Base-by-base conservation (phyloP, 1,284 basidiomycete species). In the Puccinia polysora region DNA sequence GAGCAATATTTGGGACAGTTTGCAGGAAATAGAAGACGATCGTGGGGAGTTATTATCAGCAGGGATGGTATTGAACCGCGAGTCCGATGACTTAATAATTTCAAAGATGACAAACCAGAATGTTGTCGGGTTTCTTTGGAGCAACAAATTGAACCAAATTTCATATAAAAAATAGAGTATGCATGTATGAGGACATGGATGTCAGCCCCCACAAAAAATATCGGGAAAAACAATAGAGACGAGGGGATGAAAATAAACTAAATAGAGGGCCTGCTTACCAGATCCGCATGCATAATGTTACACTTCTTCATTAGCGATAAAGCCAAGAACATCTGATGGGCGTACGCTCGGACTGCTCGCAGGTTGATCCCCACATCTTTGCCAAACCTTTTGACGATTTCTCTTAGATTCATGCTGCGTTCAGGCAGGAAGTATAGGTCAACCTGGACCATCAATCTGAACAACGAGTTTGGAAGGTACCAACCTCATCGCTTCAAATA, bases 351-450 rank as follows among this genome's bases (percentile, higher is more conserved):
- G n/a, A 99, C 96, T 36, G 96, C 96, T 75, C 88, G 86, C 79
- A 97, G 88, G 78, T 97, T 97, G 53, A 99, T 83, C 5, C 96
- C 96, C 63, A 99, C 88, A 77, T 98, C 93, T 80, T 97, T 97
- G 67, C 96, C 96, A 79, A 97, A 98, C n/a, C 93, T 87, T 80
- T 97, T 97, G 71, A 98, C 89, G 23, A 98, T 91, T 74, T 98
- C 95, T 74, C 96, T 89, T 30, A 99, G 84, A 79, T 99, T 98
- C 91, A 98, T 96, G 78, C 92, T 95, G 75, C 40, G 40, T 49
- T 38, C 10, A 14, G 55, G 74, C 38, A 52, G 12, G 20, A 63
- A 75, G 12, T 63, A 18, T 14, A 30, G 5, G 15, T 18, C 10
- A 74, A 64, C 5, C 23, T 10, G 10, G n/a, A 10, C n/a, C 18